phyloP scores from a whole-genome alignment of 345 rosid genomes.

The Citrus hindsii region DNA sequence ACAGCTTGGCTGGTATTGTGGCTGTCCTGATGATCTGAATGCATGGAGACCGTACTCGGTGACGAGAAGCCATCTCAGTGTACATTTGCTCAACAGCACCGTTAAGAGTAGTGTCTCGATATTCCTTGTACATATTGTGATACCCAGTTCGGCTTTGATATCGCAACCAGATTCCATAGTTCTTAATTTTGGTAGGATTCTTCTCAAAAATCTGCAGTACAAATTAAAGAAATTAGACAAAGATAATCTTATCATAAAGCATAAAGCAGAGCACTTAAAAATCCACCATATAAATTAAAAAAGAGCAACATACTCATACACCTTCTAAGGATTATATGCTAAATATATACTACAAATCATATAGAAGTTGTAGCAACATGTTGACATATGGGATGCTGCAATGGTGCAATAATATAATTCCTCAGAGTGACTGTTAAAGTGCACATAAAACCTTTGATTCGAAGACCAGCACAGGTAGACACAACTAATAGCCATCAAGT shows the following conservation, averaged over 20 bases:
- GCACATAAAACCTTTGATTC: no score
- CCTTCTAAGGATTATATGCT: no score
- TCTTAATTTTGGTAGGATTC: conserved; percentile 32
- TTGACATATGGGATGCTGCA: no score
- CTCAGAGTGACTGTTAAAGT: no score
- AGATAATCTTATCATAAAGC: no score
- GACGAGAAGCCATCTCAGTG: conserved; percentile 39
- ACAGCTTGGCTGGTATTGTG: conserved; percentile 25
- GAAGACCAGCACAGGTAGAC: no score
- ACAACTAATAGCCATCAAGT: neutral
- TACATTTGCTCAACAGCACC: conserved; percentile 38
- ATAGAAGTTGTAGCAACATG: no score
- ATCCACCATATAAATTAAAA: no score
- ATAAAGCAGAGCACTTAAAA: no score
- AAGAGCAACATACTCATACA: no score
- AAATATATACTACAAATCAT: no score
- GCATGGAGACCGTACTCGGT: conserved; percentile 34
- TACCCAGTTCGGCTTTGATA: conserved; percentile 35
- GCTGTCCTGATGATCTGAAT: conserved; percentile 36
- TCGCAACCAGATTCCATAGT: conserved; percentile 35
- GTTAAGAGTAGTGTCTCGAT: conserved; percentile 28
- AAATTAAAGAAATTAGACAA: neutral
- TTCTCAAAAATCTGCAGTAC: conserved; percentile 28
- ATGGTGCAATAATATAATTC: no score
- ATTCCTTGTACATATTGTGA: conserved; percentile 40